These are phyloP conservation scores for Phytophthora fragariaefolia DNA, from an alignment of 352 stramenopile species.

Conservation along the genomic window DNA sequence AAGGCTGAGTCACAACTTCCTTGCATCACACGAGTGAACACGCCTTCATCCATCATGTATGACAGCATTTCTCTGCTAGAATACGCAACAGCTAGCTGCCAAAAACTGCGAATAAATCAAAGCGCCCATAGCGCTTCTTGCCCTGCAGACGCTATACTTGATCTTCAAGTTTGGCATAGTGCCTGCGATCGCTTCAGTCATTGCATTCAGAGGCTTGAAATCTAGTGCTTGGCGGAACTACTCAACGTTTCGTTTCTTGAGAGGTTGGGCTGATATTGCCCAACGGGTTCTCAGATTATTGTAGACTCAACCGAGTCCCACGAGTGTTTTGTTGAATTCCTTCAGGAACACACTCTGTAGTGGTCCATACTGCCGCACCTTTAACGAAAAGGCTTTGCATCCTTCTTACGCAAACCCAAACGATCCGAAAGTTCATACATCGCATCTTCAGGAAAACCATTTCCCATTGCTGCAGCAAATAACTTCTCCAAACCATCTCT, in stretches of 20 bases:
- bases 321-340: conserved; percentile 13
- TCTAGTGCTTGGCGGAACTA: conserved; percentile 9
- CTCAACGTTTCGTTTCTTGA: background rate
- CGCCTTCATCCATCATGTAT: conserved; percentile 29
- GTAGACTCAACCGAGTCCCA: conserved; percentile 14
- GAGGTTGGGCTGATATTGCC: conserved; percentile 4
- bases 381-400: conserved; percentile 11
- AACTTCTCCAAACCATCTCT: background rate
- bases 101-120: conserved; percentile 35
- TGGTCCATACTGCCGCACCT: conserved; percentile 12
- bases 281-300: conserved; percentile 7
- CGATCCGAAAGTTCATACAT: conserved; percentile 12
- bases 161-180: conserved; percentile 23
- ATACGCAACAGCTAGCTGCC: conserved; percentile 15
- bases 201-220: conserved; percentile 18
- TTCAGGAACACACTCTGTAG: conserved; percentile 7
- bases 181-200: conserved; percentile 15
- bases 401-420: conserved; percentile 3
- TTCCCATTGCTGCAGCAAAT: background rate
- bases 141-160: conserved; percentile 5
- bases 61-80: conserved; percentile 21
- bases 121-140: conserved; percentile 11
- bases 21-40: conserved; percentile 10
- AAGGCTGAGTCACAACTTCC: conserved; percentile 10
- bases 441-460: background rate